phyloP scores from a whole-genome alignment of 208 protist species.

The Trypanosoma lewisi region DNA sequence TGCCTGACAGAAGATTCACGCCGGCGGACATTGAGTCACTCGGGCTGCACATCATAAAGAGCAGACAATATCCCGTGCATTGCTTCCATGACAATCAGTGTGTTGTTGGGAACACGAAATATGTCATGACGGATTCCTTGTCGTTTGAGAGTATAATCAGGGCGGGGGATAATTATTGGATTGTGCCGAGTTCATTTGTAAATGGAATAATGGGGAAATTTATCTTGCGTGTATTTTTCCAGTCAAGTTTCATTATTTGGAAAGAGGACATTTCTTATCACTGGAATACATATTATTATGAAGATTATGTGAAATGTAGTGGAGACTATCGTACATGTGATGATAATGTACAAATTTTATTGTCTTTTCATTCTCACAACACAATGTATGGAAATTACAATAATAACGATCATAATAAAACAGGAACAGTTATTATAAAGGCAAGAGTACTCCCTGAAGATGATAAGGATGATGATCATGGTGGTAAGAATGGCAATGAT shows the following conservation, averaged over 20 bases:
- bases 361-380: slow-evolving; percentile 23
- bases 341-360: slow-evolving; percentile 53
- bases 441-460: slow-evolving; percentile 20
- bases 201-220: slow-evolving; percentile 55
- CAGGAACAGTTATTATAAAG: slow-evolving; percentile 21
- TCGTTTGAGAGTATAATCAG: slow-evolving; percentile 60
- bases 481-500: too few species aligned
- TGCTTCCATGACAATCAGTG: slow-evolving; percentile 21
- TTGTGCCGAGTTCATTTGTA: slow-evolving; percentile 65
- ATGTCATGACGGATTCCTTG: slow-evolving; percentile 47
- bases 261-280: slow-evolving; percentile 47
- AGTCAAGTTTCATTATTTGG: slow-evolving; percentile 46
- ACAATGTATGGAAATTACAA: slow-evolving; percentile 4
- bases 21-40: slow-evolving; percentile 44
- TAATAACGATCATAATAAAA: not conserved
- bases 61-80: slow-evolving; percentile 60
- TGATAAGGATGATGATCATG: too few species aligned
- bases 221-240: slow-evolving; percentile 50
- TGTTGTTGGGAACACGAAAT: slow-evolving; percentile 33
- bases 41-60: slow-evolving; percentile 60
- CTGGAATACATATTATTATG: slow-evolving; percentile 44
- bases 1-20: slow-evolving; percentile 62
- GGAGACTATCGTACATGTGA: slow-evolving; percentile 57
- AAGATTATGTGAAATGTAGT: slow-evolving; percentile 30
- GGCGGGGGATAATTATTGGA: slow-evolving; percentile 68